Base-by-base conservation (phyloP, 2,329 filamentous ascomycete species). In the Xylaria sp. region DNA sequence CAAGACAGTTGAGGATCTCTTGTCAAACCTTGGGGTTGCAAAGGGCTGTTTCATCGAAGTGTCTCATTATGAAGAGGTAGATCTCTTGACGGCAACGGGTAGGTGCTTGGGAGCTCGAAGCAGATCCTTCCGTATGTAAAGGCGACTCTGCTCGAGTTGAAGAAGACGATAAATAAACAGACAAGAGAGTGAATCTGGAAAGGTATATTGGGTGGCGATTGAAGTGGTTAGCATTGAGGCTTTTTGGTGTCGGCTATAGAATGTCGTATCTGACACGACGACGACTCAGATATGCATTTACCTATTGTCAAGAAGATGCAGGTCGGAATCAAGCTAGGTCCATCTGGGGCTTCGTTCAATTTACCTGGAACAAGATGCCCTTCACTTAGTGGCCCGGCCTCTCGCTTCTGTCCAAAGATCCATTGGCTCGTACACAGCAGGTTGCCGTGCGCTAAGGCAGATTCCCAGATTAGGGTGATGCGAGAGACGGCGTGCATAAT, bases 361-460 rank as follows among this genome's bases (percentile, higher is more conserved):
- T 33, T 42, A 53, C 15, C 17, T 26, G 23, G n/a, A 28, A 31
- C 28, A 15, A 59, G 44, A 48, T 54, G 58, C 13, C 6, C 17
- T 58, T 51, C 49, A 61, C 46, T 64, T 36, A 51, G 65, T 59
- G 62, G 62, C n/a, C 59, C 54, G 64, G 56, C 28, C 44, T 53
- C 57, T 57, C 59, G 67, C 67, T 72, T 70, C 60, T 58, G 33
- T 59, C 49, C 40, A 44, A 65, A 65, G 58, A 68, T 65, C 56
- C 23, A 69, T 72, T 69, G 71, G 71, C 53, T 66, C 53, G 53
- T 46, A 48, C 49, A 44, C 61, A 58, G 66, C 70, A 69, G 58
- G 54, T 28, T 66, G 57, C 71, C 69, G 67, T 58, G 57, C 11
- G 38, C 42, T 63, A 63, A 71, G 60, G 69, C 66, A 72, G 40